phyloP scores from a whole-genome alignment of 495 filamentous ascomycete genomes.

The Neurospora tetrasperma region DNA sequence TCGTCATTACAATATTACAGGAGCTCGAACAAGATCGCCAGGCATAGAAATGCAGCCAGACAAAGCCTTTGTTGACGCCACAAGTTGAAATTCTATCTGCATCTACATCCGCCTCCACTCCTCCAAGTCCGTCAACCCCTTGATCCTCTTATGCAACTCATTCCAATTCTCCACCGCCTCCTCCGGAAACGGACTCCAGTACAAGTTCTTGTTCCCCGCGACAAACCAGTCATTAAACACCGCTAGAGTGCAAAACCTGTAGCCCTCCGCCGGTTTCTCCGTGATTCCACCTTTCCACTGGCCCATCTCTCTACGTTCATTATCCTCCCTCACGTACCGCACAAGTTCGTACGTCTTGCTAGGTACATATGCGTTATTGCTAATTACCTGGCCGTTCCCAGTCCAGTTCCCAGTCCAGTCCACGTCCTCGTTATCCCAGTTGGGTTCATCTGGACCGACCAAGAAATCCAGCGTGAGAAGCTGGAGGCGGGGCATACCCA shows the following conservation, averaged over 20 bases:
- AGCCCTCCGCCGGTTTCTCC: background rate
- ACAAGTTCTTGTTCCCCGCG: background rate
- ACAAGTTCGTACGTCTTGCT: background rate
- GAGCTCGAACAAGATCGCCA: background rate
- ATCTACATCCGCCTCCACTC: background rate
- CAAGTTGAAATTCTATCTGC: constrained; percentile 43
- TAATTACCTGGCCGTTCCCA: background rate
- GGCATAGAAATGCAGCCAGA: background rate
- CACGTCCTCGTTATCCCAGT: background rate
- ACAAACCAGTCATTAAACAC: background rate
- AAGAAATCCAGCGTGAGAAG: background rate
- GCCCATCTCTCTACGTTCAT: background rate
- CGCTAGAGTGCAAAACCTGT: background rate
- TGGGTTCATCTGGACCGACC: background rate
- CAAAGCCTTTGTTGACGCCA: constrained; percentile 49
- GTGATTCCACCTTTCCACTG: background rate
- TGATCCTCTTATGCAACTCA: background rate
- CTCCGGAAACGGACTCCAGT: background rate
- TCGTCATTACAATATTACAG: background rate
- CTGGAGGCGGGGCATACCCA: background rate
- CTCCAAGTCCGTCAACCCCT: background rate
- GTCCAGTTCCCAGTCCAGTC: background rate
- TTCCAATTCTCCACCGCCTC: background rate
- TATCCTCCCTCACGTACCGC: background rate
- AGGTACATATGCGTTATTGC: background rate